Percentiles rank a stretch among this genome's conserved stretches.
Evolutionary conservation across 768 basidiomycete species (phyloP).

Genomic region (Bullera alba): DNA sequence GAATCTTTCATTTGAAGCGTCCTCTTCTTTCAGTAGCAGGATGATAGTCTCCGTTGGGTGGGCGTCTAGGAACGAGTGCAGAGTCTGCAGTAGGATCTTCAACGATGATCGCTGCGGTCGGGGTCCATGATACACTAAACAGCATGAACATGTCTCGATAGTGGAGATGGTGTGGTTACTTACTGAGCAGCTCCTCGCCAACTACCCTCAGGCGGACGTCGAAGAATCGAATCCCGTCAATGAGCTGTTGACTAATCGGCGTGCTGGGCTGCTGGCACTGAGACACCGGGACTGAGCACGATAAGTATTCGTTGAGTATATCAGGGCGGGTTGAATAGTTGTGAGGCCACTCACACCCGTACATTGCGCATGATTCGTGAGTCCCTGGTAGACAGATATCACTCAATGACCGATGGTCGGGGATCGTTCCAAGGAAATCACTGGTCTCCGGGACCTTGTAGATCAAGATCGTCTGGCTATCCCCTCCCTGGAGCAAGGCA

Average conservation of each 20-base stretch:
- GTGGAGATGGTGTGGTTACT: neutral
- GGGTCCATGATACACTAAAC: constrained; percentile 64
- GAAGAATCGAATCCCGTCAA: constrained; percentile 64
- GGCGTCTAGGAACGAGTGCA: constrained; percentile 61
- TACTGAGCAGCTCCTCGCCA: constrained; percentile 54
- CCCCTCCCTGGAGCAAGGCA: too few species aligned
- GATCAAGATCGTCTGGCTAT: constrained; percentile 6
- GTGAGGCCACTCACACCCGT: constrained; percentile 12
- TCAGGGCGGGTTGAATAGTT: constrained; percentile 29
- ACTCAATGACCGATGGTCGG: constrained; percentile 62
- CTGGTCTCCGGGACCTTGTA: constrained; percentile 10
- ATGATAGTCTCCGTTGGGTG: constrained; percentile 67
- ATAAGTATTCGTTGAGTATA: constrained; percentile 44
- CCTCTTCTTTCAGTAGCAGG: constrained; percentile 86
- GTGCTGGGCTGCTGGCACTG: constrained; percentile 70
- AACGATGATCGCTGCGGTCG: constrained; percentile 67
- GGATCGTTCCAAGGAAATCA: constrained; percentile 50
- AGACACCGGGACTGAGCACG: constrained; percentile 59
- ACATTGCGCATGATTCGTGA: constrained; percentile 34
- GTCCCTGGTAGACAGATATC: constrained; percentile 70
- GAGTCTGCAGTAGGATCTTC: constrained; percentile 55
- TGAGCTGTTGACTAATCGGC: constrained; percentile 62
- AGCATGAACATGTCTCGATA: too few species aligned
- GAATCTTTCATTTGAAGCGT: constrained; percentile 55
- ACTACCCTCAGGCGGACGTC: constrained; percentile 73